Evolutionary conservation across 2,329 filamentous ascomycete species (phyloP), one percentile per base, ranked within the genome.

Genomic region (Nothopassalora personata): DNA sequence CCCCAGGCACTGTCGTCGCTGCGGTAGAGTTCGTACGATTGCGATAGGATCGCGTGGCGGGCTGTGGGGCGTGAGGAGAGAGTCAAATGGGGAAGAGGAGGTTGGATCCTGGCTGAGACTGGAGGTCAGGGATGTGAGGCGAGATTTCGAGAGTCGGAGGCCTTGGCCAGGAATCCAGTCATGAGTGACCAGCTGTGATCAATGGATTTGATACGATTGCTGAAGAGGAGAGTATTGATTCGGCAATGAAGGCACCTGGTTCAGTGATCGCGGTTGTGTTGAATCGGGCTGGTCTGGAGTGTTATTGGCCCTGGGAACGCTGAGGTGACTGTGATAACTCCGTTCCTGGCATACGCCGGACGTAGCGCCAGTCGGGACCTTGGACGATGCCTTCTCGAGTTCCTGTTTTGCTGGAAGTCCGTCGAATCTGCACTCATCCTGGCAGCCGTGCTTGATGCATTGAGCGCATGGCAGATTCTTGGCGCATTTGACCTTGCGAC

Each of bases 401-500:
- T 45, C 30, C 13, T n/a, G 27, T 19, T 46, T 18, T 13, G 57
- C 36, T 5, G 53, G 57, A 18, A 59, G 15, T 6, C 61, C 61
- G 49, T 60, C 58, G 19, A 58, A 63, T 27, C 53, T 56, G 51
- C 61, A 63, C 7, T 59, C 49, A 28, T 60, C 53, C 50, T 34
- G 28, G 31, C 49, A 59, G 1, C 58, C 61, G 39, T 60, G 58
- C 47, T 54, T 58, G 30, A 54, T 47, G 11, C 61, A 63, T n/a
- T 57, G 58, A 1, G 57, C 56, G 23, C 61, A 63, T 2, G 61
- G 61, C 5, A 59, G 30, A 7, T 51, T 55, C 34, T 58, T 60
- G 49, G 58, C 55, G 47, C 61, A 63, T 39, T 57, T 58, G 27
- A 60, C 53, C 34, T 59, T 59, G 30, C 61, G 45, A 13, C 50